A percentile compares a stretch with the other conserved stretches of the same genome.
phyloP scores from a whole-genome alignment of 805 yeast genomes.

The Naumovozyma baii region DNA sequence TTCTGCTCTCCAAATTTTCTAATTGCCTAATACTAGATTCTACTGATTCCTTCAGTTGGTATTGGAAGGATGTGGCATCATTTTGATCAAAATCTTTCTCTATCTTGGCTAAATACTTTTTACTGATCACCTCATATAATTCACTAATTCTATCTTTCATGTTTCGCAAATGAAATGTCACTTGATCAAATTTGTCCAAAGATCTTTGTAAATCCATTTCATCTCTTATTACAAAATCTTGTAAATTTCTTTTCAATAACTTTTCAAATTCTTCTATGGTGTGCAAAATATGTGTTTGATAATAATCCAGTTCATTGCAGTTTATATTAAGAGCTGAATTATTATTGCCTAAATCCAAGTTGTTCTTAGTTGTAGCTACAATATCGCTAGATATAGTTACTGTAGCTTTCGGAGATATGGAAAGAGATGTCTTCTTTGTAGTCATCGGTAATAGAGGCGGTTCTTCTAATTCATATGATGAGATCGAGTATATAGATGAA shows the following conservation, averaged over 20 bases:
- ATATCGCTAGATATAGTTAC: background rate
- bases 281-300: conserved; percentile 15
- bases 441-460: background rate
- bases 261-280: conserved; percentile 19
- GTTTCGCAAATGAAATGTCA: conserved; percentile 17
- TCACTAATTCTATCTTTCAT: conserved; percentile 20
- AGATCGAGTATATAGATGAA: conserved; percentile 2
- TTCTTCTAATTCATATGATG: conserved; percentile 1
- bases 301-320: conserved; percentile 9
- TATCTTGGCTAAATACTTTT: conserved; percentile 23
- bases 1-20: conserved; percentile 21
- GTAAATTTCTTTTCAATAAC: conserved; percentile 12
- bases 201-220: conserved; percentile 20
- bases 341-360: too few relatives aligned
- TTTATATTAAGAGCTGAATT: background rate
- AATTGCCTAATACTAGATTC: conserved; percentile 15
- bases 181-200: conserved; percentile 19
- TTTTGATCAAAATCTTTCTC: conserved; percentile 21
- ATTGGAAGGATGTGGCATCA: conserved; percentile 21
- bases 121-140: conserved; percentile 21
- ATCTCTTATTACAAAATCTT: conserved; percentile 15
- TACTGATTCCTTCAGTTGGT: conserved; percentile 8
- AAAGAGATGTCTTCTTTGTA: background rate
- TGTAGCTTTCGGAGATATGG: background rate
- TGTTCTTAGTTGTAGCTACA: too few relatives aligned